phyloP scores from a whole-genome alignment of 78 protist genomes.

The Chrysochromulina parva region DNA sequence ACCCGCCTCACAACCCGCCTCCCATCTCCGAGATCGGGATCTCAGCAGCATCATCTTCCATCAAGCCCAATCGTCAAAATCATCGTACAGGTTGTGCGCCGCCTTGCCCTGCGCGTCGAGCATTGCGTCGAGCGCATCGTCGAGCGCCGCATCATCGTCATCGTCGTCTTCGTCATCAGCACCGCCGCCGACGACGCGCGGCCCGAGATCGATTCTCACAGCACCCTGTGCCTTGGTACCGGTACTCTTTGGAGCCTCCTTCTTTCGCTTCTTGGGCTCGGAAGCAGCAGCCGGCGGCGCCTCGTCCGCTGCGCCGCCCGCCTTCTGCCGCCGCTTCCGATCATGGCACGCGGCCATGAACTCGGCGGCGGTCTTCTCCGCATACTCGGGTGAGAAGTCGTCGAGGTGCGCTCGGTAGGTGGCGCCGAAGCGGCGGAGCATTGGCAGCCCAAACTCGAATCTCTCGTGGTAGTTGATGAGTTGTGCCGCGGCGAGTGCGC shows the following conservation, averaged over 20 bases:
- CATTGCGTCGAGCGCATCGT: neutral
- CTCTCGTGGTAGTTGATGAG: slow-evolving; percentile 17
- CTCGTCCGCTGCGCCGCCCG: no score
- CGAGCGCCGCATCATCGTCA: neutral
- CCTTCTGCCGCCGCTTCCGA: no score
- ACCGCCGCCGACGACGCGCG: neutral
- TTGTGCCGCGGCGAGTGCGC: slow-evolving; percentile 2
- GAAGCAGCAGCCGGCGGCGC: no score
- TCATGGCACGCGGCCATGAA: neutral
- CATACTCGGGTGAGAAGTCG: neutral
- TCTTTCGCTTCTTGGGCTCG: no score
- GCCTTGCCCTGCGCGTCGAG: neutral
- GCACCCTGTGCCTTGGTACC: no score
- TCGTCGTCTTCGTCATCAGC: neutral
- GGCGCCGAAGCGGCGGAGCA: neutral
- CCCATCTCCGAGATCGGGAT: no score
- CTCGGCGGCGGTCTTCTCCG: neutral
- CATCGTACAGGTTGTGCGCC: neutral
- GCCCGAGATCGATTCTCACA: no score
- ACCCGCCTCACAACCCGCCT: no score
- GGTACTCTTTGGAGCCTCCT: no score
- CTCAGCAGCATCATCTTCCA: no score
- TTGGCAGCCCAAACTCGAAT: neutral
- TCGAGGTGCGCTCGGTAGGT: neutral
- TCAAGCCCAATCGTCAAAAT: slow-evolving; percentile 5